Base-by-base conservation (phyloP, 257 asterid species). In the Nicotiana undulata region DNA sequence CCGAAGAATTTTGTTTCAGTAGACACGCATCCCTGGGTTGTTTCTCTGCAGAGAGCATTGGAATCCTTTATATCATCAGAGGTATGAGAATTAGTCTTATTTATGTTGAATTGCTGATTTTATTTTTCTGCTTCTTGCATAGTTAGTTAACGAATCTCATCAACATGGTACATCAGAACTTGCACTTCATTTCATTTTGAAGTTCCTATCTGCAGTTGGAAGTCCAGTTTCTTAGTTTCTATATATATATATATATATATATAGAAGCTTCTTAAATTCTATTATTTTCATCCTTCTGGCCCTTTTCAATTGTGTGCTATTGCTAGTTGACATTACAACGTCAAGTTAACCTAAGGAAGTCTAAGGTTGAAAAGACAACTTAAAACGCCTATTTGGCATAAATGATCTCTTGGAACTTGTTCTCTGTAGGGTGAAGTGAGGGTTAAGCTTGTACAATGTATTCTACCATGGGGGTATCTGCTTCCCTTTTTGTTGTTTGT, bases 11-110 rank as follows among this genome's bases (percentile, higher is more conserved):
- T 90, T 77, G 88, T 87, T 74, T 84, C 98, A 52, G 67, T 93
- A 60, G 98, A 95, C 86, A 88, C 88, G 90, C 99, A 96, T 81
- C 98, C 98, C 10, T 90, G 94, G 94, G 86, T 93, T 82, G 79
- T 91, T 85, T 87, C 89, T 61, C 87, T 96, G 88, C 97, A 96
- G 87, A 92, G 88, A 84, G 92, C 93, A 40, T 86, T 96, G 53
- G 99, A 96, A 82, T 88, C 91, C 85, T 92, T 87, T 80, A 83
- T 89, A 76, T 85, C 94, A 60, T 53, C 67, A 0, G 91, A 87
- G 97, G 99, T 93, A 89, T 76, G 86, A n/a, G 60, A 40, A 15
- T 28, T 24, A 40, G 40, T 74, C 79, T 49, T 74, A 49, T 26
- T 49, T 49, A 15, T 49, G 63, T 46, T 74, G 3, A 15, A 53